Evolutionary conservation across 257 asterid genomes (phyloP).

Genomic region (Solanum phureja): DNA sequence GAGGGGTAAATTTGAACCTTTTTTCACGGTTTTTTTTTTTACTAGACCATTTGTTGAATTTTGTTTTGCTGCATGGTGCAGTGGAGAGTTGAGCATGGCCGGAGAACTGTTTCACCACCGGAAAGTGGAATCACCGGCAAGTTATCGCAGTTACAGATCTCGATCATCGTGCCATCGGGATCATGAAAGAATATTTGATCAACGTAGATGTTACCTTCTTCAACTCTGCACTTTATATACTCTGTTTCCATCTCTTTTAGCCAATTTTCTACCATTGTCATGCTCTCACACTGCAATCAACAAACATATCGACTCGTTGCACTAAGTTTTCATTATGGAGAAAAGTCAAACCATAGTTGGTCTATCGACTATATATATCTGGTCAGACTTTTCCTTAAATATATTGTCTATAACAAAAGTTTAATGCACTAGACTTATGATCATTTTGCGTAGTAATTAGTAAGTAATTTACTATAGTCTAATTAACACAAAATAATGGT

Average conservation of each 20-base stretch:
- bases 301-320: background rate
- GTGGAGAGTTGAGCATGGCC: background rate
- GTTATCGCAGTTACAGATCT: conserved; percentile 21
- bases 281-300: conserved; percentile 11
- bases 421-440: background rate
- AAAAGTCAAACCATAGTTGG: background rate
- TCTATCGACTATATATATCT: background rate
- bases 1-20: background rate
- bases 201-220: conserved; percentile 15
- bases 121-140: background rate
- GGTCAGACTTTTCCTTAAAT: background rate
- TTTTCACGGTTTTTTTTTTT: background rate
- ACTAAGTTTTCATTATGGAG: background rate
- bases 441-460: background rate
- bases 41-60: background rate
- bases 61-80: background rate
- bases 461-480: background rate
- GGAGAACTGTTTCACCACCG: background rate
- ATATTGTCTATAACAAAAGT: background rate
- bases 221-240: conserved; percentile 8
- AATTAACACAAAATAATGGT: background rate
- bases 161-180: conserved; percentile 21
- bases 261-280: conserved; percentile 10
- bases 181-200: conserved; percentile 21
- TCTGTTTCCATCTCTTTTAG: conserved; percentile 9